Conservation (phyloP, 257 asterid species). For the Buddleja alternifolia region DNA sequence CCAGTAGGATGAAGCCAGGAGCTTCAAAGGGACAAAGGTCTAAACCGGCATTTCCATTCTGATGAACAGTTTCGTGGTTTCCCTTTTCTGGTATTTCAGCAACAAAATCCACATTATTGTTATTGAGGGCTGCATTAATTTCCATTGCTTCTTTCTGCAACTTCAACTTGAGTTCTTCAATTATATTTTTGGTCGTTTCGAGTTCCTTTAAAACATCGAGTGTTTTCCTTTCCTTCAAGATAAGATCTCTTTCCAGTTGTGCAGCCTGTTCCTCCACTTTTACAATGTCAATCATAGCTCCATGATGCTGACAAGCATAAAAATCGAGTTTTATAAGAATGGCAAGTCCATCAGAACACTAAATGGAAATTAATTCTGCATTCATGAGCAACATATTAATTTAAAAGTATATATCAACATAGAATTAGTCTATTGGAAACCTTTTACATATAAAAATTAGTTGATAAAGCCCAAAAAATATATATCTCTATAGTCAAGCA, state of each 20-base stretch:
- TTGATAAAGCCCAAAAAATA: no score
- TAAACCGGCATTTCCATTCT: slow-evolving; percentile 23
- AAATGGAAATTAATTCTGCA: background rate
- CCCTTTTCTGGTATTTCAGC: slow-evolving; percentile 27
- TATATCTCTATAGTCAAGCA: background rate
- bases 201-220: slow-evolving; percentile 76
- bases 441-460: no score
- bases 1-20: slow-evolving; percentile 67
- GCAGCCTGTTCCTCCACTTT: slow-evolving; percentile 81
- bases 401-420: slow-evolving; percentile 18
- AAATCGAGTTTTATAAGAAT: background rate
- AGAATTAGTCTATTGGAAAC: background rate
- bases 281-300: no score
- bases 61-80: background rate
- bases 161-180: no score
- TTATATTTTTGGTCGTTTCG: no score
- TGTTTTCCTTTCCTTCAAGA: slow-evolving; percentile 77
- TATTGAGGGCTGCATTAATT: slow-evolving; percentile 35
- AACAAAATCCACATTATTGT: slow-evolving; percentile 14
- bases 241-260: slow-evolving; percentile 63
- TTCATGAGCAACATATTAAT: background rate
- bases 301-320: slow-evolving; percentile 42
- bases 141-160: no score
- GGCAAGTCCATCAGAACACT: background rate
- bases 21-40: slow-evolving; percentile 54